These are phyloP conservation scores for Fusarium veterinarium DNA, from an alignment of 2,329 filamentous ascomycete species.

Conservation along the genomic window DNA sequence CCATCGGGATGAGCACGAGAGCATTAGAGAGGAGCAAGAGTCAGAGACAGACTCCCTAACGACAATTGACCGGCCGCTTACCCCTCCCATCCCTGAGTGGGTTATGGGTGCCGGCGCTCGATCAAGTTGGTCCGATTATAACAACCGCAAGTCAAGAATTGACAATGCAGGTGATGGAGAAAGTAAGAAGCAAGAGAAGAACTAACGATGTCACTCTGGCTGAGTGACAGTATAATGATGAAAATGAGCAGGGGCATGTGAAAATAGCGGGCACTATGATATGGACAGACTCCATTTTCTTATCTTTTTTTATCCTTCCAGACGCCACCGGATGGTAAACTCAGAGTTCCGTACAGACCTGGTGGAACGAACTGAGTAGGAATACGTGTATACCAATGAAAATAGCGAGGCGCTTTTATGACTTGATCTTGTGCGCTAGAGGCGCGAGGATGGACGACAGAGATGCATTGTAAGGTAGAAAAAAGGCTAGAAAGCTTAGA, in stretches of 20 bases:
- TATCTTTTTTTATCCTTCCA: conserved; percentile 8
- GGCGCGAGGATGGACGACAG: conserved; percentile 30
- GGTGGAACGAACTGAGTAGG: conserved; percentile 10
- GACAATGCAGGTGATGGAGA: conserved; percentile 24
- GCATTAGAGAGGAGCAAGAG: conserved; percentile 43
- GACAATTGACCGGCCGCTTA: conserved; percentile 60
- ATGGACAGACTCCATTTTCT: conserved; percentile 35
- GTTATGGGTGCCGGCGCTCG: conserved; percentile 65
- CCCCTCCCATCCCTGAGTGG: conserved; percentile 71
- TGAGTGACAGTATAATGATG: conserved; percentile 31
- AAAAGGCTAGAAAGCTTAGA: conserved; percentile 8
- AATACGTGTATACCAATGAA: conserved; percentile 35
- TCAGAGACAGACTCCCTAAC: conserved; percentile 33
- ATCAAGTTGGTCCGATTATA: conserved; percentile 61
- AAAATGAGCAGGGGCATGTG: conserved; percentile 5
- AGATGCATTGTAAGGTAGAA: conserved; percentile 23
- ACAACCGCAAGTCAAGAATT: conserved; percentile 50
- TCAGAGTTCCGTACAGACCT: background rate
- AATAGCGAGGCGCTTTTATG: conserved; percentile 40
- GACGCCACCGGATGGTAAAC: conserved; percentile 8
- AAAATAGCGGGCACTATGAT: conserved; percentile 34
- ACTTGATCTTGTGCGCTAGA: conserved; percentile 29
- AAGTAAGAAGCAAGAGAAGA: conserved; percentile 6
- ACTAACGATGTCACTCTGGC: conserved; percentile 1
- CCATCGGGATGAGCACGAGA: conserved; percentile 51